Conservation (phyloP, 495 filamentous ascomycete genomes). For the Talaromyces thailandensis region DNA sequence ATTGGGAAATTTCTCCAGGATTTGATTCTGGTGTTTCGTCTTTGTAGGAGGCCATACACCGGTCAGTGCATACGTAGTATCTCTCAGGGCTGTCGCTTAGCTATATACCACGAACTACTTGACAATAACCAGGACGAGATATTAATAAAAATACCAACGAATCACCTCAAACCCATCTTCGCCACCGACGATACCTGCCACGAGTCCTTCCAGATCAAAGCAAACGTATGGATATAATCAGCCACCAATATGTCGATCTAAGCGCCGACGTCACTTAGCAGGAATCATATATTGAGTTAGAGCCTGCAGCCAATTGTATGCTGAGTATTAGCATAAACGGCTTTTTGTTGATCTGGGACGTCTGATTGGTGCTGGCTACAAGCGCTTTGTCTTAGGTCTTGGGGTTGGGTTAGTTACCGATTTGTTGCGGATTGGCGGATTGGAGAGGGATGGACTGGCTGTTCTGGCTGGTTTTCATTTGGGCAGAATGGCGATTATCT, state of each 20-base stretch:
- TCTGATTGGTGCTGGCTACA: not conserved
- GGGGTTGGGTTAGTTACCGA: not conserved
- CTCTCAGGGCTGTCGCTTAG: not conserved
- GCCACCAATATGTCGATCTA: not conserved
- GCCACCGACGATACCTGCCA: not conserved
- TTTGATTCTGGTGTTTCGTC: too few species aligned
- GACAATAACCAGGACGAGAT: not conserved
- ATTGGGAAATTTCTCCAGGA: too few species aligned
- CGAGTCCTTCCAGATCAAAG: not conserved
- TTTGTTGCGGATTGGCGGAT: not conserved
- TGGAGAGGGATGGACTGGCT: not conserved
- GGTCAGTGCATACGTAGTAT: not conserved
- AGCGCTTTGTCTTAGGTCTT: not conserved
- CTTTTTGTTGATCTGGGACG: not conserved
- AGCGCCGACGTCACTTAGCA: conserved; percentile 4
- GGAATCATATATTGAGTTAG: not conserved
- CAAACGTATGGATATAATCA: not conserved
- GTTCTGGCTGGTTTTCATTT: not conserved
- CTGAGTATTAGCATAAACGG: not conserved
- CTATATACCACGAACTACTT: not conserved
- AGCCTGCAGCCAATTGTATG: not conserved
- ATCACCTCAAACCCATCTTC: not conserved
- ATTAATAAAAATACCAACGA: not conserved
- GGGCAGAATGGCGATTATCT: not conserved
- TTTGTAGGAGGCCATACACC: too few species aligned